A percentile compares a stretch with the other conserved stretches of the same genome.
phyloP scores from a whole-genome alignment of 2,329 filamentous ascomycete species.

The Ophiostoma australiae region DNA sequence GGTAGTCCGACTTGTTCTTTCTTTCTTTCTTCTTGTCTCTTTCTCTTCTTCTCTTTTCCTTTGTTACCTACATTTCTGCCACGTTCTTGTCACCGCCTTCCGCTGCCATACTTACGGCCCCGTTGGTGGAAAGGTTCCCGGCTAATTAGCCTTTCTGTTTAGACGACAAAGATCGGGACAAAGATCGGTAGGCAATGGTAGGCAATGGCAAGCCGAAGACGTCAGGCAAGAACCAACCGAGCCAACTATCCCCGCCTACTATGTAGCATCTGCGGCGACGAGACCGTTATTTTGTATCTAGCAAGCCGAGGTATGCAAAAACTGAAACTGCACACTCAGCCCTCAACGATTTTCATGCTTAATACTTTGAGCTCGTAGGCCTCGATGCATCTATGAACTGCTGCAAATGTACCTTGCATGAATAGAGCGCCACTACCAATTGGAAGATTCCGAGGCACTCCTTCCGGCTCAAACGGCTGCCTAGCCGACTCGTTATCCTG shows the following conservation, averaged over 20 bases:
- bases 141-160: too few species aligned
- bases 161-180: background rate
- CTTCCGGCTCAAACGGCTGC: background rate
- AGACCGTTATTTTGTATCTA: background rate
- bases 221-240: background rate
- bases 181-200: background rate
- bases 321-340: background rate
- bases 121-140: background rate
- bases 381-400: background rate
- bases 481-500: background rate
- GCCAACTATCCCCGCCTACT: background rate
- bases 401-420: conserved; percentile 11
- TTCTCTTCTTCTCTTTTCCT: background rate
- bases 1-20: background rate
- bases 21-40: background rate
- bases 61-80: background rate
- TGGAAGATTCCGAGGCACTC: background rate
- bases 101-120: background rate
- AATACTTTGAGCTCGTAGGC: background rate
- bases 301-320: background rate
- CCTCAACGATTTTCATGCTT: background rate
- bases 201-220: background rate
- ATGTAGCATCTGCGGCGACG: background rate
- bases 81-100: background rate
- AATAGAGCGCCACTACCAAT: background rate